phyloP scores from a whole-genome alignment of 768 basidiomycete genomes.

The Amanita polypyramis region DNA sequence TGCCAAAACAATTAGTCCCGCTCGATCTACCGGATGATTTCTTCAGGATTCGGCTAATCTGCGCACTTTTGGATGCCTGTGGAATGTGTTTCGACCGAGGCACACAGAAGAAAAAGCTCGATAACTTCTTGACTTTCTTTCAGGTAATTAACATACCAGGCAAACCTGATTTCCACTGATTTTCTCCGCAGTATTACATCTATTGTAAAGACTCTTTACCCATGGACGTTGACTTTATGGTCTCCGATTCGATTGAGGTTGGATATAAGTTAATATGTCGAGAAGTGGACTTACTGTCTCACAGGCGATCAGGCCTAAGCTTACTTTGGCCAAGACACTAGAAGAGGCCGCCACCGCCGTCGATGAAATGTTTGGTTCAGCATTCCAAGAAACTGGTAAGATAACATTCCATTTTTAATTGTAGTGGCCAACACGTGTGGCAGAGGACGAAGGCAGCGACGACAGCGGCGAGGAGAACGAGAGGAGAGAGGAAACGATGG shows the following conservation, averaged over 20 bases:
- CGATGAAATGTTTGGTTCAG: conserved; percentile 76
- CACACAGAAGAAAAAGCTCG: conserved; percentile 84
- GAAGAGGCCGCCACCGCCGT: conserved; percentile 84
- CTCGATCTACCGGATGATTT: conserved; percentile 94
- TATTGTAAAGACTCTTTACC: conserved; percentile 85
- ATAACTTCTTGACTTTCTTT: conserved; percentile 88
- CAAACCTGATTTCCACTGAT: neutral
- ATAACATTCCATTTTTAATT: conserved; percentile 1
- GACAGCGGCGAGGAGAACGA: conserved; percentile 56
- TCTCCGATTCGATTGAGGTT: conserved; percentile 89
- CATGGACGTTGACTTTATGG: conserved; percentile 98
- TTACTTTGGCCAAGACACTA: conserved; percentile 56
- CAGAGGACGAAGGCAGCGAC: conserved; percentile 39
- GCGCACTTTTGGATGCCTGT: conserved; percentile 88
- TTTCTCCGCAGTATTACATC: conserved; percentile 57
- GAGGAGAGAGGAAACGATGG: conserved; percentile 32
- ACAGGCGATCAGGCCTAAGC: conserved; percentile 81
- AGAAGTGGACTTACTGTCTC: neutral
- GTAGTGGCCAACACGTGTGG: neutral
- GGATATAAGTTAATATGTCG: neutral
- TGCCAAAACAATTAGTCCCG: conserved; percentile 62
- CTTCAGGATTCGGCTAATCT: conserved; percentile 87
- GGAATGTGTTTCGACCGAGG: conserved; percentile 98
- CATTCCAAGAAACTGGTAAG: conserved; percentile 53
- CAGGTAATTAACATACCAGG: conserved; percentile 44